phyloP scores from a whole-genome alignment of 176 grass and related monocot genomes.

The Carex parvula region DNA sequence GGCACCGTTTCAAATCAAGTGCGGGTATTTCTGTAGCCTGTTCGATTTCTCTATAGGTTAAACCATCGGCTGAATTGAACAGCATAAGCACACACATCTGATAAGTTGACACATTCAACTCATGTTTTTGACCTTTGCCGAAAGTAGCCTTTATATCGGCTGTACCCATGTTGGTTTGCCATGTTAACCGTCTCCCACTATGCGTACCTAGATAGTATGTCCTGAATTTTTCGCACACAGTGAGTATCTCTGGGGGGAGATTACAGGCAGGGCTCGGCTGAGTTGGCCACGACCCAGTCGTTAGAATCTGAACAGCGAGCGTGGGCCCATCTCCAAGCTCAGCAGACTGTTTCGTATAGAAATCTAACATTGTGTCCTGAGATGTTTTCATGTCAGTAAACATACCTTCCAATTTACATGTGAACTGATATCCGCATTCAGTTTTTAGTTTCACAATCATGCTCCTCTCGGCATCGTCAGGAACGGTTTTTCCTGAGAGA shows the following conservation, averaged over 20 bases:
- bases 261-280: slow-evolving; percentile 75
- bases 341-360: slow-evolving; percentile 61
- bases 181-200: slow-evolving; percentile 83
- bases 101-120: slow-evolving; percentile 97
- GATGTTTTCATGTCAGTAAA: slow-evolving; percentile 99
- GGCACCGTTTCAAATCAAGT: slow-evolving; percentile 85
- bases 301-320: slow-evolving; percentile 89
- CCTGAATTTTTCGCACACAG: slow-evolving; percentile 72
- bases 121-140: slow-evolving; percentile 86
- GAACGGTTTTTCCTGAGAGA: slow-evolving; percentile 77
- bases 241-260: slow-evolving; percentile 79
- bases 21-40: slow-evolving; percentile 80
- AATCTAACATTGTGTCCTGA: slow-evolving; percentile 89
- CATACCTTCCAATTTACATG: slow-evolving; percentile 96
- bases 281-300: slow-evolving; percentile 93
- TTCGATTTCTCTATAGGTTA: slow-evolving; percentile 77
- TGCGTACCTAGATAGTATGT: slow-evolving; percentile 95
- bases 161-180: slow-evolving; percentile 99
- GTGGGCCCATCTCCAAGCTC: slow-evolving; percentile 77
- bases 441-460: slow-evolving; percentile 99
- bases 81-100: slow-evolving; percentile 98
- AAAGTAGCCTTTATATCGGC: slow-evolving; percentile 95
- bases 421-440: slow-evolving; percentile 97
- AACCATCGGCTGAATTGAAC: slow-evolving; percentile 59
- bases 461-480: slow-evolving; percentile 97